phyloP scores from a whole-genome alignment of 2,329 filamentous ascomycete genomes.

The Ophiocordyceps polyrhachis-furcata region DNA sequence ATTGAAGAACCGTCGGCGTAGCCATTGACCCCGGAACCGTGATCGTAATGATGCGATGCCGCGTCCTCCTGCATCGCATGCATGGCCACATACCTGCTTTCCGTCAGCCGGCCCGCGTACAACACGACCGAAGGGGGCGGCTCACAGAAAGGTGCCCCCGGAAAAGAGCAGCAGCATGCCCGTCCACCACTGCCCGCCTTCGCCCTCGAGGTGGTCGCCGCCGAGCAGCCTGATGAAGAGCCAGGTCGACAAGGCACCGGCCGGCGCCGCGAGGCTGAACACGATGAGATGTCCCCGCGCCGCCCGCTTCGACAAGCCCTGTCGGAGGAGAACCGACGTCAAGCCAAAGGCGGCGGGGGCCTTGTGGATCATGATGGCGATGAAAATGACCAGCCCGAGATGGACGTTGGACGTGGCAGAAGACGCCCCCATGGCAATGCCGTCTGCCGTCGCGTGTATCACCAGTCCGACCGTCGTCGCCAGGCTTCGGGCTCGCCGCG shows the following conservation, averaged over 20 bases:
- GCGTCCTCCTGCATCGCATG: constrained; percentile 83
- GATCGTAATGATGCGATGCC: constrained; percentile 29
- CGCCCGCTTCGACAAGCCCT: constrained; percentile 73
- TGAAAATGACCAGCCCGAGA: constrained; percentile 78
- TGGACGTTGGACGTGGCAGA: constrained; percentile 54
- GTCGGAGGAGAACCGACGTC: constrained; percentile 75
- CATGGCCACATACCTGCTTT: constrained; percentile 78
- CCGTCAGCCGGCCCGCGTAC: too few relatives aligned
- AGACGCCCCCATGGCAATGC: constrained; percentile 87
- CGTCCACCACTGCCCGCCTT: constrained; percentile 65
- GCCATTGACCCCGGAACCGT: constrained; percentile 29
- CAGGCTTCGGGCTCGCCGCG: constrained; percentile 41
- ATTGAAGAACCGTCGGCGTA: constrained; percentile 28
- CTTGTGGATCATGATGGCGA: constrained; percentile 96
- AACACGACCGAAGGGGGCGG: too few relatives aligned
- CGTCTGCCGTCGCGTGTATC: constrained; percentile 87
- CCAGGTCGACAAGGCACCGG: constrained; percentile 72
- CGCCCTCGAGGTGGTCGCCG: constrained; percentile 37
- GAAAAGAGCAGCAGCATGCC: constrained; percentile 90
- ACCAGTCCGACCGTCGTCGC: constrained; percentile 89
- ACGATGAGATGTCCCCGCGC: constrained; percentile 72
- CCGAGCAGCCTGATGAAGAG: constrained; percentile 57
- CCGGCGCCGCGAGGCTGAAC: constrained; percentile 79
- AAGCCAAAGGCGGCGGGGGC: constrained; percentile 89
- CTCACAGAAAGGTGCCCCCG: constrained; percentile 85